Evolutionary conservation across 768 basidiomycete species (phyloP).

Genomic region (Suillus spraguei): DNA sequence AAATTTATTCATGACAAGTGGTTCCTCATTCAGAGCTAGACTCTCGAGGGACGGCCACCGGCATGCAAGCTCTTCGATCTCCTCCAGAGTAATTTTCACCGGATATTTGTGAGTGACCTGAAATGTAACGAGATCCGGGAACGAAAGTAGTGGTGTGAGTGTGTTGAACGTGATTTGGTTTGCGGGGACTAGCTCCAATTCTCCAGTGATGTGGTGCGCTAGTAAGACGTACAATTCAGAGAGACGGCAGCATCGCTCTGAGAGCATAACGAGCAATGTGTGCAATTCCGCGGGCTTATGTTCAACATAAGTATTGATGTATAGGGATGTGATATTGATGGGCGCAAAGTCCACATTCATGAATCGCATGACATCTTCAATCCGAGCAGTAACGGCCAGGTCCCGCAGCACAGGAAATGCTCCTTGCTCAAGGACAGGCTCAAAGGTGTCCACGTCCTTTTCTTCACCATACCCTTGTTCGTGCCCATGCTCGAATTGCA

Average conservation of each 20-base stretch:
- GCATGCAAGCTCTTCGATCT: conserved; percentile 48
- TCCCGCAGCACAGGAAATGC: conserved; percentile 58
- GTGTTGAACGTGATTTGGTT: conserved; percentile 37
- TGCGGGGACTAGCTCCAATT: conserved; percentile 17
- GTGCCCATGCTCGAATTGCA: conserved; percentile 58
- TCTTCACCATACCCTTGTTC: conserved; percentile 50
- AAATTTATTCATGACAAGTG: conserved; percentile 30
- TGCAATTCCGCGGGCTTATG: conserved; percentile 46
- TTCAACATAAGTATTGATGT: conserved; percentile 49
- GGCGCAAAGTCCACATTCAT: conserved; percentile 49
- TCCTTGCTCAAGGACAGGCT: conserved; percentile 45
- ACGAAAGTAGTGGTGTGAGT: conserved; percentile 38
- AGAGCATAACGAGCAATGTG: conserved; percentile 45
- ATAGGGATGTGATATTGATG: conserved; percentile 49
- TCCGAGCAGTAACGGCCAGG: conserved; percentile 47
- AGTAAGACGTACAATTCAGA: conserved; percentile 43
- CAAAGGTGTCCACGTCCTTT: conserved; percentile 46
- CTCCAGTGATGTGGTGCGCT: conserved; percentile 24
- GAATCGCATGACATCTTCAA: conserved; percentile 48
- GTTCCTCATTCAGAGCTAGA: conserved; percentile 51
- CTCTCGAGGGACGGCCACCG: conserved; percentile 47
- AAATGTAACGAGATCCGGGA: conserved; percentile 34
- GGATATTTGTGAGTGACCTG: conserved; percentile 36
- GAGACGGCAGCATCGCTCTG: conserved; percentile 51
- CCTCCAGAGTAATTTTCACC: conserved; percentile 37